Base-by-base conservation (phyloP, 164 flowering plant species). In the Brasenia schreberi region DNA sequence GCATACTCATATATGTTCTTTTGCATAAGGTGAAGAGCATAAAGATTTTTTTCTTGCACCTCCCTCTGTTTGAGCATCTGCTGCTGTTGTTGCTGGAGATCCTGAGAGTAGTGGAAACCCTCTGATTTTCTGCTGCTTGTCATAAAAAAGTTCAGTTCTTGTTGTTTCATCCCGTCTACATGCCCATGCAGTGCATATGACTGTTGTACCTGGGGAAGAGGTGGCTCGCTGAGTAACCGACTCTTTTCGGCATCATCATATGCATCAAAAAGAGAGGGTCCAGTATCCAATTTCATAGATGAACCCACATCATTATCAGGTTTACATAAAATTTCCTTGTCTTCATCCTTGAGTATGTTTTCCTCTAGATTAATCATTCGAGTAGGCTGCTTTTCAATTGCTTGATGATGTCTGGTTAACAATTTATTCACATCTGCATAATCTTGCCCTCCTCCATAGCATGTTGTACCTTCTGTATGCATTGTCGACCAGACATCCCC, bases 401-500 rank as follows among this genome's bases (percentile, higher is more conserved):
- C 62, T 68, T 75, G 82, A 33, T 33, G 39, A 18, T 76, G 81
- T 39, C 67, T 39, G 43, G 81, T 77, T 43, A 85, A 64, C 68
- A 83, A 65, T 68, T 77, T 81, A 65, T 77, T 60, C 33, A 77
- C 43, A 72, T 85, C 44, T 27, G 74, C 27, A 74, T 71, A 83
- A 42, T 77, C 82, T 68, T 66, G 76, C 68, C 71, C 78, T 53
- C 42, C 56, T 59, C 79, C 70, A 69, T 75, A 72, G 70, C 74
- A 78, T 65, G 70, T 82, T 33, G 87, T 64, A 59, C 72, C 77
- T 5, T 78, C 72, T 45, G 73, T 64, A 67, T 75, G 68, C 59
- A 68, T 74, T 33, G 74, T 70, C 19, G 77, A 73, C 93, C 93
- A 85, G 39, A 70, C 69, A 70, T 82, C 80, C 68, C 76, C 65